Conservation (phyloP, 768 basidiomycete species). For the Melanogaster broomeanus region DNA sequence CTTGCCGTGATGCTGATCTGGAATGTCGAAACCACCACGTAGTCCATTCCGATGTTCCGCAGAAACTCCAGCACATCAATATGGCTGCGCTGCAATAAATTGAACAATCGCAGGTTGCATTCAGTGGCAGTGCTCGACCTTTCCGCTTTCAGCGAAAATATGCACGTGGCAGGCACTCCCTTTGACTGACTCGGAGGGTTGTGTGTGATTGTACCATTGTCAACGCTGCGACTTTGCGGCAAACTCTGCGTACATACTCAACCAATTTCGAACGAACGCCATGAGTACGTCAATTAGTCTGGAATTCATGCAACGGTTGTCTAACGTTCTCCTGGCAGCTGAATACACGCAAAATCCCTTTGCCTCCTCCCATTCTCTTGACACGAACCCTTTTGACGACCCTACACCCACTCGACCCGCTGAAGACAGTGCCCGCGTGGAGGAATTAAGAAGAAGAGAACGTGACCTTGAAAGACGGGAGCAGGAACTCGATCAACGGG, state of each 20-base stretch:
- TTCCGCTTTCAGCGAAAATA: too few species aligned
- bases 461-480: constrained; percentile 81
- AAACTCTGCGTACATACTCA: constrained; percentile 2
- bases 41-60: background rate
- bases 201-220: too few species aligned
- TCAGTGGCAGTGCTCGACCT: background rate
- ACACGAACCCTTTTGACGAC: constrained; percentile 90
- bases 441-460: constrained; percentile 77
- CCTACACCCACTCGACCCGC: constrained; percentile 47
- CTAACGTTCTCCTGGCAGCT: constrained; percentile 12
- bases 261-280: constrained; percentile 1
- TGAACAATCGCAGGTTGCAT: too few species aligned
- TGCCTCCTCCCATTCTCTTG: constrained; percentile 81
- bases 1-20: background rate
- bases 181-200: too few species aligned
- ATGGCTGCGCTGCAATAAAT: background rate
- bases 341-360: constrained; percentile 72
- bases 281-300: constrained; percentile 24
- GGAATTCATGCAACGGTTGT: background rate
- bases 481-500: constrained; percentile 65
- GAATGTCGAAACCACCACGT: background rate
- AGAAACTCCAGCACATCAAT: background rate
- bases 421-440: constrained; percentile 46
- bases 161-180: background rate
- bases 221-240: background rate